phyloP scores from a whole-genome alignment of 306 rosid species.

The Corylus avellana region DNA sequence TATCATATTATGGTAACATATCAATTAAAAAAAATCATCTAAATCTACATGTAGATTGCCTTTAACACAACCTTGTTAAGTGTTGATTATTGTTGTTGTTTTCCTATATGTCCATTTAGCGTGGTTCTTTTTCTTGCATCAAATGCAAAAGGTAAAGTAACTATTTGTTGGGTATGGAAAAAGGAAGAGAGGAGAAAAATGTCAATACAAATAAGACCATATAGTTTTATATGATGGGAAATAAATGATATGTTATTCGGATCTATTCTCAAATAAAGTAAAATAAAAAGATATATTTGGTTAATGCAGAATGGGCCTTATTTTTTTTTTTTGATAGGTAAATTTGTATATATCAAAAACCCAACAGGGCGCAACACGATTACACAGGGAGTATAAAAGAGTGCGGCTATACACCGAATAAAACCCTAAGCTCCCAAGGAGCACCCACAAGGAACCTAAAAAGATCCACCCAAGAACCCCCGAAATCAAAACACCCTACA shows the following conservation, averaged over 20 bases:
- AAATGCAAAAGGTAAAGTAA: neutral
- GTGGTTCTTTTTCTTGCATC: neutral
- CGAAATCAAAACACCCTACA: no score
- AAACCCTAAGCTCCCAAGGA: no score
- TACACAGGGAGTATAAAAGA: no score
- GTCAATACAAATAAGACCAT: neutral
- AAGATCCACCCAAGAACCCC: no score
- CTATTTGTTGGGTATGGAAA: neutral
- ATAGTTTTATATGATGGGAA: neutral
- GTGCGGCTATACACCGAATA: no score
- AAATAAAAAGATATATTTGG: neutral
- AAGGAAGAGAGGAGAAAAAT: neutral
- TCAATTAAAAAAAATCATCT: neutral
- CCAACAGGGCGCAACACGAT: no score
- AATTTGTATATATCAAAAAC: no score
- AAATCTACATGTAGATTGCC: neutral
- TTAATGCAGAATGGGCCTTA: neutral
- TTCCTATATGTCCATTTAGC: neutral
- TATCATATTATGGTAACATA: neutral
- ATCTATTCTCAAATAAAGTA: neutral
- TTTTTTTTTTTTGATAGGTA: no score
- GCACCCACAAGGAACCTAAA: no score
- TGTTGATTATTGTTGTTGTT: neutral
- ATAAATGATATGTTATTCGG: neutral
- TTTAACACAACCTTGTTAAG: neutral